These are phyloP conservation scores for Diaporthe humulicola DNA, from an alignment of 2,329 filamentous ascomycete species.

Conservation along the genomic window DNA sequence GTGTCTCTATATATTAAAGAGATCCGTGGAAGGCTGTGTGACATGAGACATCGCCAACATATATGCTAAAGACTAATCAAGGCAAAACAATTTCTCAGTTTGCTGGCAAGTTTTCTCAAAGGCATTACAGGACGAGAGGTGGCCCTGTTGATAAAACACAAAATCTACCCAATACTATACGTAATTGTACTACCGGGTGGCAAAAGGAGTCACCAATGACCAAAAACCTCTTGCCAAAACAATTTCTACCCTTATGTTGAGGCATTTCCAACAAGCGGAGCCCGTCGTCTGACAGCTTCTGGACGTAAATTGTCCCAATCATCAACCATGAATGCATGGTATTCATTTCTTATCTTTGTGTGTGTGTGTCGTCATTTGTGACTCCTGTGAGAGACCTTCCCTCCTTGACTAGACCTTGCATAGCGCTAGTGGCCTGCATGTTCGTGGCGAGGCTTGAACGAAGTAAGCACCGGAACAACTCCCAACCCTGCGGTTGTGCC, in stretches of 20 bases:
- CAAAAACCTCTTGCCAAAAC: not conserved
- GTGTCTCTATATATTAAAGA: too few relatives aligned
- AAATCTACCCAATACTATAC: too few relatives aligned
- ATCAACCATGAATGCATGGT: not conserved
- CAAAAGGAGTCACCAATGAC: not conserved
- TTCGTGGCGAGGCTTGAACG: not conserved
- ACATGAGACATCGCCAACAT: too few relatives aligned
- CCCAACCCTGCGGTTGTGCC: not conserved
- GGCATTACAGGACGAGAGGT: too few relatives aligned
- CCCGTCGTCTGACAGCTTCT: not conserved
- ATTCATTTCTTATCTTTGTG: not conserved
- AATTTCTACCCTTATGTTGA: not conserved
- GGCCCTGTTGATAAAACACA: too few relatives aligned
- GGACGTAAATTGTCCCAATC: not conserved
- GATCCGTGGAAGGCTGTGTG: too few relatives aligned
- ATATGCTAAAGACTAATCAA: too few relatives aligned
- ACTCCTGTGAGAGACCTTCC: not conserved
- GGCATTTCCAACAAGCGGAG: not conserved
- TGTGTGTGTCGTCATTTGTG: not conserved
- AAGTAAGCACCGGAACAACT: not conserved
- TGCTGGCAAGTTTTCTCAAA: too few relatives aligned
- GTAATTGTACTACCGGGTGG: too few relatives aligned
- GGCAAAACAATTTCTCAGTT: too few relatives aligned
- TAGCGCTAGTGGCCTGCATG: slow-evolving; percentile 10
- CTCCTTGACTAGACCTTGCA: not conserved